These are phyloP conservation scores for Neophaeococcomyces mojaviensis DNA, from an alignment of 2,329 filamentous ascomycete genomes.

Conservation along the genomic window DNA sequence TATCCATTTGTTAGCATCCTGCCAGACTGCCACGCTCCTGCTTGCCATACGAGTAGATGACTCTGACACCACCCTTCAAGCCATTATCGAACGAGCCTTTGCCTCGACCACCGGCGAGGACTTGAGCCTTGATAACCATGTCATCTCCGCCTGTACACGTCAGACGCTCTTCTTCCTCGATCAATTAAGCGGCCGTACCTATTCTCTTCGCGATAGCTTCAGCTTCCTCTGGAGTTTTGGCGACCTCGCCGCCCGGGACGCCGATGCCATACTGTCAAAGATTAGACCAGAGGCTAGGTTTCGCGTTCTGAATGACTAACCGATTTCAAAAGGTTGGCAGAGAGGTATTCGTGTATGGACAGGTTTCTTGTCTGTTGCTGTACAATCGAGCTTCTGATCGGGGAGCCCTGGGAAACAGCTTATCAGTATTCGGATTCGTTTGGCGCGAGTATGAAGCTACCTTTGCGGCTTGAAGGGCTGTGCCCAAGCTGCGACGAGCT, in stretches of 20 bases:
- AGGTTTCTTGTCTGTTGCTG: constrained; percentile 79
- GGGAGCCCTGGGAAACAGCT: constrained; percentile 43
- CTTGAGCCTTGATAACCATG: constrained; percentile 99
- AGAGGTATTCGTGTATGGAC: constrained; percentile 97
- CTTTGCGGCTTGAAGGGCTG: constrained; percentile 18
- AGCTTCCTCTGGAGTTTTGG: constrained; percentile 74
- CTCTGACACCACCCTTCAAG: constrained; percentile 94
- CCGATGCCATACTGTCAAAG: constrained; percentile 75
- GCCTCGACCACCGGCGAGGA: constrained; percentile 92
- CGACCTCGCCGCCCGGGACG: constrained; percentile 83
- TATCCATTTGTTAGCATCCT: constrained; percentile 26
- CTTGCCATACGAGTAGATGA: constrained; percentile 78
- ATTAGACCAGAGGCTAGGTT: constrained; percentile 12
- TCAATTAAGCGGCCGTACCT: constrained; percentile 44
- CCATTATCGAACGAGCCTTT: constrained; percentile 98
- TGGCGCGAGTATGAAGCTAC: constrained; percentile 8
- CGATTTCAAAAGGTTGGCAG: constrained; percentile 75
- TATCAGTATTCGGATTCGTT: constrained; percentile 5
- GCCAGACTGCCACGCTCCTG: background rate
- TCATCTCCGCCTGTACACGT: constrained; percentile 61
- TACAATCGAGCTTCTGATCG: constrained; percentile 46
- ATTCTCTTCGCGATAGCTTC: constrained; percentile 86
- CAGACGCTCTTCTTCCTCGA: constrained; percentile 12
- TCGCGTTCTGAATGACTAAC: constrained; percentile 33
- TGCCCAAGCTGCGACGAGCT: constrained; percentile 20